Evolutionary conservation across 352 stramenopile genomes (phyloP).

Genomic region (Elongisporangium anandrum): DNA sequence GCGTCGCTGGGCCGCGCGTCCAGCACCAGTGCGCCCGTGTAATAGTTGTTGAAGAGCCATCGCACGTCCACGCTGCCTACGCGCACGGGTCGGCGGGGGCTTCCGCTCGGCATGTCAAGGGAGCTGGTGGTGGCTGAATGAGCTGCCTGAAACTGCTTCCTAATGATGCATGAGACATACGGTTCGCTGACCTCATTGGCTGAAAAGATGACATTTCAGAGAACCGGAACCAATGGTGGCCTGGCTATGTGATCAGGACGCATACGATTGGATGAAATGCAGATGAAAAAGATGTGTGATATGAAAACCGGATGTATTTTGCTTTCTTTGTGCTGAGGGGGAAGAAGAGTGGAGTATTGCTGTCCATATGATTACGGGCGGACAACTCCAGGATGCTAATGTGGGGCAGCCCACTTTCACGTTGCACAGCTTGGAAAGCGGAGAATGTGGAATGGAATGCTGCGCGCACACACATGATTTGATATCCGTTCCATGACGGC

Average conservation of each 20-base stretch:
- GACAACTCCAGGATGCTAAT: not conserved
- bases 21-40: conserved; percentile 56
- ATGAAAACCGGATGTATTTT: not conserved
- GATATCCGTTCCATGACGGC: not conserved
- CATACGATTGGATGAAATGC: not conserved
- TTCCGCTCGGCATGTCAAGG: not conserved
- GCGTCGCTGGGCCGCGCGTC: conserved; percentile 32
- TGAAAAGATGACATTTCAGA: not conserved
- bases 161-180: not conserved
- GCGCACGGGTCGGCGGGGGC: not conserved
- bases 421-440: not conserved
- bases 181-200: not conserved
- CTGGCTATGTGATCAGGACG: not conserved
- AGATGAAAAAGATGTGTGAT: not conserved
- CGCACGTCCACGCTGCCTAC: conserved; percentile 28
- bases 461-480: not conserved
- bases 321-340: not conserved
- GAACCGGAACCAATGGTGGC: not conserved
- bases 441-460: no score
- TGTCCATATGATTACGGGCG: not conserved
- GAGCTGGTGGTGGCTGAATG: not conserved
- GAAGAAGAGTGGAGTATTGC: not conserved
- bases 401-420: not conserved
- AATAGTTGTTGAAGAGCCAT: conserved; percentile 78
- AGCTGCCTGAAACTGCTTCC: not conserved